phyloP scores from a whole-genome alignment of 2,329 filamentous ascomycete genomes.

The Seiridium cupressi region DNA sequence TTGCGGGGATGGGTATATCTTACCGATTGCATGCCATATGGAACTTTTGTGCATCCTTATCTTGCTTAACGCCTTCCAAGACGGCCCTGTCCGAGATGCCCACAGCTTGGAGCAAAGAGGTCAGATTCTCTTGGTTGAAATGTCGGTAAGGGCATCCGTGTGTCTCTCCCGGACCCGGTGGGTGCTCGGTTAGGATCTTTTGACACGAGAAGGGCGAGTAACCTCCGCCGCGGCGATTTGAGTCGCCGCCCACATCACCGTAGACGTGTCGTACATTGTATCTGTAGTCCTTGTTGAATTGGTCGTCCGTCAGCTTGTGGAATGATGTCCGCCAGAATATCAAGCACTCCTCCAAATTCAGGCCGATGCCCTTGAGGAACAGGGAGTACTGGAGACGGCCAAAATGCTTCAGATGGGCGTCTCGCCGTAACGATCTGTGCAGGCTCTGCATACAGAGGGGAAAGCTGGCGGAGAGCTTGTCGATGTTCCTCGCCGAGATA shows the following conservation, averaged over 20 bases:
- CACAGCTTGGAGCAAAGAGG: conserved; percentile 69
- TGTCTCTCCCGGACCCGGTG: conserved; percentile 80
- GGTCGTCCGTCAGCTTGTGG: conserved; percentile 84
- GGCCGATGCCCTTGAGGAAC: conserved; percentile 93
- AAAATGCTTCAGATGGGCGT: conserved; percentile 89
- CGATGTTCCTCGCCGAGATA: conserved; percentile 77
- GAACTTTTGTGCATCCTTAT: conserved; percentile 83
- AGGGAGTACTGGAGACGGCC: conserved; percentile 92
- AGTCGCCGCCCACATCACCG: conserved; percentile 91
- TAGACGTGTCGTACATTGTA: conserved; percentile 97
- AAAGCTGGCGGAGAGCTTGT: conserved; percentile 77
- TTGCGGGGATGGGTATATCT: conserved; percentile 20
- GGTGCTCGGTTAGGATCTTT: conserved; percentile 87
- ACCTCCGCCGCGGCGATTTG: conserved; percentile 79
- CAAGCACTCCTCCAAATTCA: conserved; percentile 88
- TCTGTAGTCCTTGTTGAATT: conserved; percentile 95
- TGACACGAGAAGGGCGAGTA: conserved; percentile 94
- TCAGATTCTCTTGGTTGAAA: conserved; percentile 84
- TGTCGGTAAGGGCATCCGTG: conserved; percentile 98
- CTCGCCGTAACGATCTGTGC: conserved; percentile 80
- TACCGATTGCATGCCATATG: conserved; percentile 94
- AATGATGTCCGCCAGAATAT: conserved; percentile 89
- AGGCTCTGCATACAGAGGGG: conserved; percentile 93
- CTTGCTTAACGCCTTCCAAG: conserved; percentile 78
- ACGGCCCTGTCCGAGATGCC: conserved; percentile 78